Evolutionary conservation across 371 early-diverging fungal species (phyloP).

Genomic region (Syncephalastrum contaminatum): DNA sequence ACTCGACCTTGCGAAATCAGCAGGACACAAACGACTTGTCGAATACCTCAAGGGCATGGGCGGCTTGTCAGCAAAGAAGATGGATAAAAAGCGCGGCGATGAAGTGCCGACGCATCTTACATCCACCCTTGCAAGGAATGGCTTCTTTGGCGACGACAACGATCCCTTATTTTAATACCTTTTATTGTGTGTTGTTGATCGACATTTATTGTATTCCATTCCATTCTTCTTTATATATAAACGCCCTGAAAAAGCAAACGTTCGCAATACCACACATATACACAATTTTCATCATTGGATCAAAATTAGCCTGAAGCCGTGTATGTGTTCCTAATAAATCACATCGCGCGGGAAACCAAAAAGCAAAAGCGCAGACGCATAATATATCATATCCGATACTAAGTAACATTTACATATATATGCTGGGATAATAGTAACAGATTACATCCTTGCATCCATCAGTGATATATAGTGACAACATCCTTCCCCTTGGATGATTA

Average conservation of each 20-base stretch:
- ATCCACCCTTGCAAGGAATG: conserved; percentile 30
- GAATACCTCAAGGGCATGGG: conserved; percentile 40
- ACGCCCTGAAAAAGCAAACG: conserved; percentile 2
- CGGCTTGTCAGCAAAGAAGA: conserved; percentile 36
- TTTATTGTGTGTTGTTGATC: neutral
- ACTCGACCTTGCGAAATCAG: conserved; percentile 40
- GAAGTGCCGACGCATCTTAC: conserved; percentile 34
- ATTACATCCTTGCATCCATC: no score
- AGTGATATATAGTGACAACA: no score
- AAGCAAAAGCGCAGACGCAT: no score
- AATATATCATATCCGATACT: no score
- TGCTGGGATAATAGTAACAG: no score
- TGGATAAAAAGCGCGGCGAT: conserved; percentile 39
- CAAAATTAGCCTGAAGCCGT: no score
- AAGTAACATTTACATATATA: no score
- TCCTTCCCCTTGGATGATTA: no score
- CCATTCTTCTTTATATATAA: conserved; percentile 5
- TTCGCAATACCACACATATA: neutral
- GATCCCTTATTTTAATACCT: conserved; percentile 9
- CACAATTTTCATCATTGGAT: neutral
- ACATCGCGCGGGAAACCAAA: no score
- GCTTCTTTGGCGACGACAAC: conserved; percentile 25
- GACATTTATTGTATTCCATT: conserved; percentile 5
- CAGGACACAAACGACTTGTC: conserved; percentile 34
- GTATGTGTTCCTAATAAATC: no score